Conservation (phyloP, 306 rosid genomes). For the Spatholobus suberectus region DNA sequence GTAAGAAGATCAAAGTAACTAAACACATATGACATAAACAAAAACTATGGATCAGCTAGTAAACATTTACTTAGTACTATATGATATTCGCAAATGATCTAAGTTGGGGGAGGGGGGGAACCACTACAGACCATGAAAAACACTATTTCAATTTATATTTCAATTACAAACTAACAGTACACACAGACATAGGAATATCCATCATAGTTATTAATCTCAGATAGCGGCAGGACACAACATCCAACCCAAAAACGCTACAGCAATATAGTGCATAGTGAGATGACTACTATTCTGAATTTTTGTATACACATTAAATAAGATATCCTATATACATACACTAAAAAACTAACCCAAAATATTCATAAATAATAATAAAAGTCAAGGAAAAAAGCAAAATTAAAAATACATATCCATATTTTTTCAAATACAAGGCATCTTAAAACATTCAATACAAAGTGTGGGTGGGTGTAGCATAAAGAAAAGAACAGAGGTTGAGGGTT, state of each 20-base stretch:
- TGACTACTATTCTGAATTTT: too few relatives aligned
- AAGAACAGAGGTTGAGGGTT: not conserved
- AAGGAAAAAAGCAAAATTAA: not conserved
- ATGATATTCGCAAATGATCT: constrained; percentile 1
- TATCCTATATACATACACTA: not conserved
- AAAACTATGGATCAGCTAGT: not conserved
- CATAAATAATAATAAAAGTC: not conserved
- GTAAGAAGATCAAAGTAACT: not conserved
- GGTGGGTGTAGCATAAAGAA: not conserved
- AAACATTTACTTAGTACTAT: not conserved
- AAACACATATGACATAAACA: not conserved
- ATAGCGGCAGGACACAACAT: not conserved
- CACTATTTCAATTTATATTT: not conserved
- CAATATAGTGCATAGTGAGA: too few relatives aligned
- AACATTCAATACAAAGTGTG: not conserved
- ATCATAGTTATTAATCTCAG: not conserved
- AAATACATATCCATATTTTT: not conserved
- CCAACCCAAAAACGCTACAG: too few relatives aligned
- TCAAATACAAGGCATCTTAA: not conserved
- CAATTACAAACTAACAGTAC: not conserved
- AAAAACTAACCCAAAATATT: not conserved
- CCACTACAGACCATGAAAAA: not conserved
- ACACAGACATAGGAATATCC: not conserved
- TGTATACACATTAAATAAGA: too few relatives aligned
- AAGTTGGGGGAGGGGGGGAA: not conserved